phyloP scores from a whole-genome alignment of 176 grass and related monocot genomes.

The Eragrostis curvula region DNA sequence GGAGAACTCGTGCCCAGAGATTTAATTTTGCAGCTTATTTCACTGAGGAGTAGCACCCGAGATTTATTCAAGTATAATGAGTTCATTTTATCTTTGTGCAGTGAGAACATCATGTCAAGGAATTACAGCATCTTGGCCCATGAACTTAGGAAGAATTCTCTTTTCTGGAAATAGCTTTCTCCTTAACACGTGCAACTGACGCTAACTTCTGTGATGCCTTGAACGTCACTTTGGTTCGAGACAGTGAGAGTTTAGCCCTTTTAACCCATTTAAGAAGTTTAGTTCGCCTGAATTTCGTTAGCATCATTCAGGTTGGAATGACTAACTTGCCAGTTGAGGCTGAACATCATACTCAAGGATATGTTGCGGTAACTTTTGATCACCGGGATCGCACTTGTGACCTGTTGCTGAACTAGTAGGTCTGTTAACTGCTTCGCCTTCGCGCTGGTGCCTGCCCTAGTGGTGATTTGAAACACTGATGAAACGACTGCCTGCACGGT shows the following conservation, averaged over 20 bases:
- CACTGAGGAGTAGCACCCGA: neutral
- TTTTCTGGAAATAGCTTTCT: constrained; percentile 12
- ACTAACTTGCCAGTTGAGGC: neutral
- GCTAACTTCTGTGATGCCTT: neutral
- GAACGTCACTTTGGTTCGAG: neutral
- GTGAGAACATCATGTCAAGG: constrained; percentile 1
- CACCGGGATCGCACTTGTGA: neutral
- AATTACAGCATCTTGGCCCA: constrained; percentile 1
- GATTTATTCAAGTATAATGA: neutral
- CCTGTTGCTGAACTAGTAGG: neutral
- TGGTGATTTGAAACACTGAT: neutral
- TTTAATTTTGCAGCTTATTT: neutral
- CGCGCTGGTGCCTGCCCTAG: neutral
- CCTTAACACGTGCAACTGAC: neutral
- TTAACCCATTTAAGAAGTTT: neutral
- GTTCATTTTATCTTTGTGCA: constrained; percentile 7
- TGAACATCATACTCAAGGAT: neutral
- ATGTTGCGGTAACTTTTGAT: neutral
- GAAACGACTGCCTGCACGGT: neutral
- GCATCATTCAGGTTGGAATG: neutral
- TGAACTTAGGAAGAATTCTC: neutral
- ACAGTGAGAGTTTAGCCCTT: neutral
- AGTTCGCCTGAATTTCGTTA: neutral
- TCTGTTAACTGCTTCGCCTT: neutral
- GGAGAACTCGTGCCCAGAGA: neutral